A percentile compares a stretch with the other conserved stretches of the same genome.
phyloP scores from a whole-genome alignment of 2,329 filamentous ascomycete species.

The Biscogniauxia sp. region DNA sequence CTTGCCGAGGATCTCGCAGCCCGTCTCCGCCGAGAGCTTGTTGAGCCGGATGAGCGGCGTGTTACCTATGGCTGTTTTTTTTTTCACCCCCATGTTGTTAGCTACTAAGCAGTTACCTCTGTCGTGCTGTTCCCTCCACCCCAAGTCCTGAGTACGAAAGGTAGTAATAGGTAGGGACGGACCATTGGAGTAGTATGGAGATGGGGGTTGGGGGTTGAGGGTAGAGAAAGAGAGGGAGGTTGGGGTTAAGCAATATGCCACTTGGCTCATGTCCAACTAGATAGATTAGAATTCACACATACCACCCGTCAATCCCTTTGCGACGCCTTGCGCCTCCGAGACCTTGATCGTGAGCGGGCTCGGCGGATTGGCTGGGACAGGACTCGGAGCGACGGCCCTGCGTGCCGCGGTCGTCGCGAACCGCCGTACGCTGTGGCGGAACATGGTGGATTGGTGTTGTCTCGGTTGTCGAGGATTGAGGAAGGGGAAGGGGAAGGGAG shows the following conservation, averaged over 20 bases:
- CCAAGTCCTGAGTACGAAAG: no score
- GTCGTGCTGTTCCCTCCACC: no score
- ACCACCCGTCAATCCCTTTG: conserved; percentile 81
- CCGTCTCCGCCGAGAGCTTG: conserved; percentile 82
- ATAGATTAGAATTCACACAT: conserved; percentile 25
- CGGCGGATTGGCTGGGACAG: conserved; percentile 36
- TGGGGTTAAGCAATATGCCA: no score
- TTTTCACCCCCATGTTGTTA: no score
- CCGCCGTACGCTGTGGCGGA: conserved; percentile 64
- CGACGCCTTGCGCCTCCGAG: conserved; percentile 75
- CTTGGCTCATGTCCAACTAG: no score
- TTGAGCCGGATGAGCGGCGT: conserved; percentile 92
- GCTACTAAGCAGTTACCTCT: no score
- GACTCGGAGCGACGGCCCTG: conserved; percentile 41
- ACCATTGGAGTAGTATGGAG: no score
- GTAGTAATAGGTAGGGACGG: no score
- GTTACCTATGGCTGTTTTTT: conserved; percentile 80
- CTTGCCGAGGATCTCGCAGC: conserved; percentile 92
- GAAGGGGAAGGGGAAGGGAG: not conserved
- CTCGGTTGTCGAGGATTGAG: not conserved
- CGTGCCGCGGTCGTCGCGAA: conserved; percentile 62
- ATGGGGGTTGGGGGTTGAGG: no score
- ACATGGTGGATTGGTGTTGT: conserved; percentile 49
- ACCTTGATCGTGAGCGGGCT: conserved; percentile 66
- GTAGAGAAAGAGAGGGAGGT: not conserved